Evolutionary conservation across 495 filamentous ascomycete genomes (phyloP), one percentile per base, ranked within the genome.

Genomic region (Penicillium desertorum): DNA sequence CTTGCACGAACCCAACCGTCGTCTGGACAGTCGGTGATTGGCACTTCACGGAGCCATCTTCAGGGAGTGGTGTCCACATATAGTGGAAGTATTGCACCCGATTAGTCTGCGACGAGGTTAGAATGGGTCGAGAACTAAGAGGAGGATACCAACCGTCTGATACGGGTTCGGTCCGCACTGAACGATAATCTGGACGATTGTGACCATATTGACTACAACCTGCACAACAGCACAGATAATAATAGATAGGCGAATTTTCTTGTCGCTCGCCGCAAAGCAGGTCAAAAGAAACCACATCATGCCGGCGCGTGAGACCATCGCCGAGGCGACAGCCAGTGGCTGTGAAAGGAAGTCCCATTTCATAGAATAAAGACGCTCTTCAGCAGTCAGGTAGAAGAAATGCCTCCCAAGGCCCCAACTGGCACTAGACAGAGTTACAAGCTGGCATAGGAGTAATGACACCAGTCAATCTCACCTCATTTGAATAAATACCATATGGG

Each of bases 301-400:
- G 27, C 72, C 72, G 6, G 71, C 65, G 2, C 72, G 62, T 14
- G 72, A 75, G 20, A 75, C 42, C 71, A 75, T 73, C 16, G 79
- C 59, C 75, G 79, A 55, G 77, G 74, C 4, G 71, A 84, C 32
- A 74, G 73, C 75, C 14, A 71, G 41, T 0, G 69, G 72, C 49
- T 75, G 72, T 0, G 69, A 73, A 1, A 70, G 56, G 29, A 68
- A 73, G 23, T 73, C 70, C 46, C 61, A 72, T 56, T 63, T 71
- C 62, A 75, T 61, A 6, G 69, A 54, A 39, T 63, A 32, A 5
- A 56, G 43, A 30, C 57, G 64, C 36, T 75, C 57, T 4, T 45
- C 45, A 0, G 36, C 10, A 6, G 52, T 59, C 10, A 75, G 34
- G 47, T 67, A 69, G 51, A 59, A 72, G 30, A 60, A 68, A 51